Percentiles rank a stretch among this genome's conserved stretches.
Evolutionary conservation across 371 early-diverging fungal genomes (phyloP).

Genomic region (Mucor piriformis): DNA sequence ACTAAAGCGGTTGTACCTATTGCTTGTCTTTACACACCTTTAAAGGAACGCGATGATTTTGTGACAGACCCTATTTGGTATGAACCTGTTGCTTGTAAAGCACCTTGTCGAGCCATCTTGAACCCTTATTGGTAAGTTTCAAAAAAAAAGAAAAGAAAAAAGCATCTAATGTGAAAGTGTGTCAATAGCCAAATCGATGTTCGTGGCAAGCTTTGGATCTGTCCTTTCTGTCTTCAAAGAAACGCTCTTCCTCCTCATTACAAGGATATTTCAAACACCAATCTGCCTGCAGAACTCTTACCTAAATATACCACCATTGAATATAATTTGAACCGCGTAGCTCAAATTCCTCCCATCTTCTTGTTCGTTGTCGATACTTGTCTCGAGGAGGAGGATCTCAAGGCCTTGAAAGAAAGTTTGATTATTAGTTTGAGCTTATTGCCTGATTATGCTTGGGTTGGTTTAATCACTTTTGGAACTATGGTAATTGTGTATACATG

Average conservation of each 20-base stretch:
- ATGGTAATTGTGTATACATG: slow-evolving; percentile 80
- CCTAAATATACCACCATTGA: slow-evolving; percentile 97
- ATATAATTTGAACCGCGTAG: slow-evolving; percentile 84
- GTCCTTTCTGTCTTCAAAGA: slow-evolving; percentile 97
- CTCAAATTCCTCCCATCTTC: slow-evolving; percentile 94
- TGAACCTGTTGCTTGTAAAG: slow-evolving; percentile 98
- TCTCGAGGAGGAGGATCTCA: slow-evolving; percentile 93
- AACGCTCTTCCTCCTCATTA: slow-evolving; percentile 99
- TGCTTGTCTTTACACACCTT: slow-evolving; percentile 95
- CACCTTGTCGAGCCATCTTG: slow-evolving; percentile 95
- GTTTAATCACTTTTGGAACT: slow-evolving; percentile 98
- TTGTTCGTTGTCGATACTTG: slow-evolving; percentile 99
- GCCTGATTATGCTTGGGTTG: slow-evolving; percentile 95
- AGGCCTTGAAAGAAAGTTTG: slow-evolving; percentile 94
- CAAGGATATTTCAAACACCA: slow-evolving; percentile 93
- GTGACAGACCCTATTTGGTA: slow-evolving; percentile 70
- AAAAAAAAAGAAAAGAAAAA: neutral
- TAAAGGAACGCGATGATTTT: slow-evolving; percentile 90
- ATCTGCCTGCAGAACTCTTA: slow-evolving; percentile 96
- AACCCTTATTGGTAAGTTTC: slow-evolving; percentile 93
- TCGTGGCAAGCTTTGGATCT: slow-evolving; percentile 97
- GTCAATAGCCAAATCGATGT: slow-evolving; percentile 90
- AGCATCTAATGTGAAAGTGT: too few species aligned
- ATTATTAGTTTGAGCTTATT: slow-evolving; percentile 89
- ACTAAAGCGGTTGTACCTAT: slow-evolving; percentile 97